Base-by-base conservation (phyloP, 2,329 filamentous ascomycete genomes). In the Aureobasidium sp. region DNA sequence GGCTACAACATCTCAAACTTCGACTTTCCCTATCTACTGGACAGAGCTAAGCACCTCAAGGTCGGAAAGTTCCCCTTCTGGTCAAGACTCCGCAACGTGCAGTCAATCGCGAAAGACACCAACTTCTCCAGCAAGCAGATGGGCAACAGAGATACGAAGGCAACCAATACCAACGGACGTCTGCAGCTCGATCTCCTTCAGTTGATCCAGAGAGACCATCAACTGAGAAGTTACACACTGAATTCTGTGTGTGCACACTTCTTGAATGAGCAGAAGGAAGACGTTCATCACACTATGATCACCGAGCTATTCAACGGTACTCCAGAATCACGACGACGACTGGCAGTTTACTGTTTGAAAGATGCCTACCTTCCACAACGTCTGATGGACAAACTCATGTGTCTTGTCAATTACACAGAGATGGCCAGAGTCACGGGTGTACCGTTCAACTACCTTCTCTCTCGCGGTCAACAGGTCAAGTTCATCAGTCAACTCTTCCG, bases 341-440 rank as follows among this genome's bases (percentile, higher is more conserved):
- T 99, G 53, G 94, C 94, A 0, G 84, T 99, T 0, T 99, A 99
- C 78, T 99, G 94, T 76, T 76, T 99, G 67, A 99, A 99, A 75
- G 95, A 99, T 77, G 94, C 94, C 0, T 99, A 96, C 70, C 81
- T 99, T 3, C 94, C 94, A 1, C 92, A 97, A 71, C 81, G 95
- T 63, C 76, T 99, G 57, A 92, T 99, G 86, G 94, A 99, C 72
- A 99, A 99, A 74, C 81, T 99, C 29, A 97, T 96, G 71, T 97
- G 94, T 75, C 80, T 99, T n/a, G 89, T 96, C 76, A 99, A 99
- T 73, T 97, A 97, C 71, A 97, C 94, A 0, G 94, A 99, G 77
- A 99, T 99, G 94, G 93, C 94, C 62, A 94, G 94, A 84, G 94
- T 99, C 76, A 99, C 95, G 29, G 94, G 94, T 68, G 93, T 99